Conservation (phyloP, 75 land plant genomes). For the Larix kaempferi region DNA sequence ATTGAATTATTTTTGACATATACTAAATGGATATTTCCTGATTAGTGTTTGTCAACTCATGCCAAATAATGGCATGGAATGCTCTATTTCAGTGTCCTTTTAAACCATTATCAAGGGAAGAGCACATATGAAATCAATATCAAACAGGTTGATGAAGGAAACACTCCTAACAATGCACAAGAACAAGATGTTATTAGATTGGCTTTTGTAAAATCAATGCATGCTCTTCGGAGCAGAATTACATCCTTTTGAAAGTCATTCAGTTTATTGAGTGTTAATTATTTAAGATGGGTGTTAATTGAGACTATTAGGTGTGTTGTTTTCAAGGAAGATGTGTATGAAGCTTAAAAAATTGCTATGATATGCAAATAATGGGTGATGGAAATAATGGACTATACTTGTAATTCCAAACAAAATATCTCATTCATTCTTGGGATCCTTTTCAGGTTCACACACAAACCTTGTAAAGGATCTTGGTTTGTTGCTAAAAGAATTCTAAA, state of each 20-base stretch:
- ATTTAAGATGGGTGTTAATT: constrained; percentile 35
- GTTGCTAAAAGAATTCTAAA: too few species aligned
- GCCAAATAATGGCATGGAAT: neutral
- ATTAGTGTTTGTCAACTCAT: neutral
- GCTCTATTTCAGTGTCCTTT: neutral
- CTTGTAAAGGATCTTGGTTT: too few species aligned
- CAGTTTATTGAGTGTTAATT: constrained; percentile 13
- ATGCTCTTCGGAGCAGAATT: constrained; percentile 25
- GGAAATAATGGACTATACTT: constrained; percentile 33
- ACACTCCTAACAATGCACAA: neutral
- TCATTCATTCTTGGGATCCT: too few species aligned
- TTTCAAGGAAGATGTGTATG: constrained; percentile 21
- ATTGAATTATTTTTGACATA: neutral
- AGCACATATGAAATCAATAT: constrained; percentile 11
- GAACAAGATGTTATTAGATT: constrained; percentile 12
- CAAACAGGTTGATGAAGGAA: constrained; percentile 13
- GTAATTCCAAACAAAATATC: too few species aligned
- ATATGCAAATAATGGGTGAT: constrained; percentile 49
- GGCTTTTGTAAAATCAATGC: constrained; percentile 33
- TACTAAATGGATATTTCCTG: neutral
- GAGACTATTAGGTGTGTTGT: constrained; percentile 43
- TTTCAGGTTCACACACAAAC: too few species aligned
- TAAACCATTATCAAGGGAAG: constrained; percentile 3
- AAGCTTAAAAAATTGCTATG: constrained; percentile 17
- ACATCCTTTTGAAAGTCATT: constrained; percentile 23